These are phyloP conservation scores for Pouteria glomerata DNA, from an alignment of 148 eudicot species.

Conservation along the genomic window DNA sequence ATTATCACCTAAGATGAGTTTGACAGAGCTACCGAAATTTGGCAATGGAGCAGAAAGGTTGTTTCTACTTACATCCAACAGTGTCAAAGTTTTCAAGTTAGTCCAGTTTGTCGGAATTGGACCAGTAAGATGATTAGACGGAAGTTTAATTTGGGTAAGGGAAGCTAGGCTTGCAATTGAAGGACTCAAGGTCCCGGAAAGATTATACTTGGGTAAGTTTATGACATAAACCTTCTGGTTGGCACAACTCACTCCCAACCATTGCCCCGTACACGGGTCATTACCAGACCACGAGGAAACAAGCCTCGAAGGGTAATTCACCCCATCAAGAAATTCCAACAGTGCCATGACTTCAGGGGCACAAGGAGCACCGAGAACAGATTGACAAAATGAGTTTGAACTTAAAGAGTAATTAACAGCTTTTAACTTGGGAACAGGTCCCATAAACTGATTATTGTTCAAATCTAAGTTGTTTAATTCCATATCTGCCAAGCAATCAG, in stretches of 20 bases:
- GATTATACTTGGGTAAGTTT: slow-evolving; percentile 46
- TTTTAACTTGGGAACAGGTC: slow-evolving; percentile 57
- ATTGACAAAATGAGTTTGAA: slow-evolving; percentile 54
- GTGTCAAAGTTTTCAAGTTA: slow-evolving; percentile 40
- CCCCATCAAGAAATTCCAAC: slow-evolving; percentile 43
- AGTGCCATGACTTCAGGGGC: slow-evolving; percentile 57
- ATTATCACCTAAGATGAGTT: slow-evolving; percentile 43
- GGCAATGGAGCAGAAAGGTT: slow-evolving; percentile 61
- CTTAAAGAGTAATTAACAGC: slow-evolving; percentile 35
- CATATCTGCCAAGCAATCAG: slow-evolving; percentile 46
- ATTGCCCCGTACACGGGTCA: slow-evolving; percentile 59
- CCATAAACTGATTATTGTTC: slow-evolving; percentile 67
- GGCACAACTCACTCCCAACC: slow-evolving; percentile 63
- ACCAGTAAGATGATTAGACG: slow-evolving; percentile 43
- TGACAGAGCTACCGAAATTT: slow-evolving; percentile 36
- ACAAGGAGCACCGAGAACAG: slow-evolving; percentile 50
- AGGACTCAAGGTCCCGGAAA: slow-evolving; percentile 66
- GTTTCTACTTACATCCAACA: slow-evolving; percentile 55
- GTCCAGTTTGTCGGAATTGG: slow-evolving; percentile 42
- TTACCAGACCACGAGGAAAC: slow-evolving; percentile 63
- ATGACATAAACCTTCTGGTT: slow-evolving; percentile 37
- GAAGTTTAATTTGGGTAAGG: slow-evolving; percentile 42
- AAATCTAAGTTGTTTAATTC: slow-evolving; percentile 38
- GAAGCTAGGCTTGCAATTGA: slow-evolving; percentile 43
- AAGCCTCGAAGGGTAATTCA: slow-evolving; percentile 44